Conservation (phyloP, 2,329 filamentous ascomycete genomes). For the Fusarium tricinctum region DNA sequence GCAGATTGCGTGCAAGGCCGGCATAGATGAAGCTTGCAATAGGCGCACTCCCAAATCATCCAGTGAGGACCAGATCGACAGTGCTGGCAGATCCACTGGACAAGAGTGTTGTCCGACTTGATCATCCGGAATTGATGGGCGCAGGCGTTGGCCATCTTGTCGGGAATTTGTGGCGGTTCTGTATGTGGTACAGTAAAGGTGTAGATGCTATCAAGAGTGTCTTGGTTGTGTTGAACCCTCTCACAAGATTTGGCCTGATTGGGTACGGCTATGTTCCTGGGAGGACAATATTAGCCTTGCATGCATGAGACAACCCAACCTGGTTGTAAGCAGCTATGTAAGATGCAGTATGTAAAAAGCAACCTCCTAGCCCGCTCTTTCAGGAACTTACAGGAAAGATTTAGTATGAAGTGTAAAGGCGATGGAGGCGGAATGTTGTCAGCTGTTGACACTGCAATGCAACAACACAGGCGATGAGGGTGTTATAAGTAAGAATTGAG, state of each 20-base stretch:
- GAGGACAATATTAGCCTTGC: conserved; percentile 46
- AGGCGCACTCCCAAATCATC: conserved; percentile 77
- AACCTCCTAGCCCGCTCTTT: conserved; percentile 27
- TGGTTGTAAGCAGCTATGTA: conserved; percentile 25
- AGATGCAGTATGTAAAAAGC: conserved; percentile 16
- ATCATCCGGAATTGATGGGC: conserved; percentile 74
- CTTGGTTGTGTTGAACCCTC: conserved; percentile 34
- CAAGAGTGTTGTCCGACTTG: conserved; percentile 75
- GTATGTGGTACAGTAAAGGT: conserved; percentile 36
- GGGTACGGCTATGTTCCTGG: conserved; percentile 37
- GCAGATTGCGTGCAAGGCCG: conserved; percentile 66
- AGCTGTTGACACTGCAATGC: conserved; percentile 15
- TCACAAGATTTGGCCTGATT: conserved; percentile 46
- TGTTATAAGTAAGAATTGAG: conserved; percentile 12
- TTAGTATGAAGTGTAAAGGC: conserved; percentile 10
- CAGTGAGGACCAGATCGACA: conserved; percentile 76
- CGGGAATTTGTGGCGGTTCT: conserved; percentile 31
- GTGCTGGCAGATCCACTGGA: conserved; percentile 75
- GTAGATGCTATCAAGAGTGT: conserved; percentile 37
- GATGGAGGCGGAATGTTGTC: conserved; percentile 18
- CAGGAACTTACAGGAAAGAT: conserved; percentile 30
- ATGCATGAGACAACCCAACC: conserved; percentile 31
- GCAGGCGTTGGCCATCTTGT: conserved; percentile 68
- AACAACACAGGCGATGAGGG: conserved; percentile 9
- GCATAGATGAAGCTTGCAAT: conserved; percentile 77